Evolutionary conservation across 306 rosid species (phyloP).

Genomic region (Pyrus communis): DNA sequence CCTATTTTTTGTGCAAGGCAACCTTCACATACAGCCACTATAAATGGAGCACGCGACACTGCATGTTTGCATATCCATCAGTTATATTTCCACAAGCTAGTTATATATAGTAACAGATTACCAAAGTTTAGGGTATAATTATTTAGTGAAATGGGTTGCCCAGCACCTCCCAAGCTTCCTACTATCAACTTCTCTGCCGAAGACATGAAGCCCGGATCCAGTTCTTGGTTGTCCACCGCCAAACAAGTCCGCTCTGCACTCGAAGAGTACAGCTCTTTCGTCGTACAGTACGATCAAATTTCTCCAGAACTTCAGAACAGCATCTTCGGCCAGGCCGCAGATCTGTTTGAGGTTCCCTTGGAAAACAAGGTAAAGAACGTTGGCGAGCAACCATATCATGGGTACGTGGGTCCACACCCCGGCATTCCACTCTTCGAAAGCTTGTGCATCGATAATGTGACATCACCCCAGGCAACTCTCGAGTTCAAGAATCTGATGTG

Average conservation of each 20-base stretch:
- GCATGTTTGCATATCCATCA: neutral
- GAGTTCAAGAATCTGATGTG: neutral
- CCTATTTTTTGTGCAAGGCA: neutral
- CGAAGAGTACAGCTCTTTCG: constrained; percentile 15
- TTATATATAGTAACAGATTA: neutral
- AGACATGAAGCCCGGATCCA: neutral
- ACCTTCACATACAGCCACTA: neutral
- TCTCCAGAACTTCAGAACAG: neutral
- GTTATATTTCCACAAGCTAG: neutral
- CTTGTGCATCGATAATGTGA: constrained; percentile 1
- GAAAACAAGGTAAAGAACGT: constrained; percentile 4
- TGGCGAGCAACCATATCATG: neutral
- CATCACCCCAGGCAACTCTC: neutral
- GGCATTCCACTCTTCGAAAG: neutral
- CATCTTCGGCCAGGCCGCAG: neutral
- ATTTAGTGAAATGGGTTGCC: neutral
- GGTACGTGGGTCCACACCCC: neutral
- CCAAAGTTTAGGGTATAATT: neutral
- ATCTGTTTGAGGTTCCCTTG: constrained; percentile 4
- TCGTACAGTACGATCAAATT: neutral
- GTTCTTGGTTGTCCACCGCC: neutral
- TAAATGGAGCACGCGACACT: neutral
- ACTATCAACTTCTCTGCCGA: neutral
- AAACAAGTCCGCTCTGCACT: constrained; percentile 9
- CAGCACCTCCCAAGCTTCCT: neutral